Percentiles rank a stretch among this genome's conserved stretches.
phyloP scores from a whole-genome alignment of 2,329 filamentous ascomycete species.

The Verruconis gallopava region DNA sequence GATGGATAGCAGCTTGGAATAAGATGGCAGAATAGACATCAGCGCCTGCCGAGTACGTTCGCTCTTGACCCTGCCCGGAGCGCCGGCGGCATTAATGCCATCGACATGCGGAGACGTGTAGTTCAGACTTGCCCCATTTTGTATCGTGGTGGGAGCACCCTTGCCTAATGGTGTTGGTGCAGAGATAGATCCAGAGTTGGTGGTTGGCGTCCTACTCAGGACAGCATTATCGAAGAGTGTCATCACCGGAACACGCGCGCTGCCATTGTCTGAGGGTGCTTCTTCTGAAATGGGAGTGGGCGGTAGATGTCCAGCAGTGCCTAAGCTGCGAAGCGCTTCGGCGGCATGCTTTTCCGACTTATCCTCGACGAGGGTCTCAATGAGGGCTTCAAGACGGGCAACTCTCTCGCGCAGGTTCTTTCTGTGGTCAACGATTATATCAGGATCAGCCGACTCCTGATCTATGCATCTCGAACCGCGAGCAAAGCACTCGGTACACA shows the following conservation, averaged over 20 bases:
- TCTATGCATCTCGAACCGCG: slow-evolving; percentile 33
- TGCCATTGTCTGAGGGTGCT: neutral
- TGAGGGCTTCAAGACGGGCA: slow-evolving; percentile 27
- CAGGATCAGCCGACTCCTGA: slow-evolving; percentile 30
- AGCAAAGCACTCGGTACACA: slow-evolving; percentile 33
- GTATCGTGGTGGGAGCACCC: slow-evolving; percentile 14
- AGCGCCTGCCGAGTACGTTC: slow-evolving; percentile 24
- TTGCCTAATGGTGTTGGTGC: neutral
- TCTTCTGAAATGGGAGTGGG: slow-evolving; percentile 9
- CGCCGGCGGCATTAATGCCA: slow-evolving; percentile 17
- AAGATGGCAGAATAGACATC: slow-evolving; percentile 22
- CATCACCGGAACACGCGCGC: slow-evolving; percentile 21
- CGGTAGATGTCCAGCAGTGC: slow-evolving; percentile 2
- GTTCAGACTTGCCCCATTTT: slow-evolving; percentile 15
- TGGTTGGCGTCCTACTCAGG: slow-evolving; percentile 3
- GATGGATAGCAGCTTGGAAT: slow-evolving; percentile 18
- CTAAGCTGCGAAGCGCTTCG: slow-evolving; percentile 9
- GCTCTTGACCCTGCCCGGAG: slow-evolving; percentile 19
- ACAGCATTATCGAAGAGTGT: slow-evolving; percentile 24
- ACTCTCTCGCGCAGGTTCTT: slow-evolving; percentile 31
- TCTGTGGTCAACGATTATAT: slow-evolving; percentile 27
- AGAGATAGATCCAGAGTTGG: slow-evolving; percentile 1
- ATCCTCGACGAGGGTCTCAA: slow-evolving; percentile 24
- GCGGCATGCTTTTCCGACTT: slow-evolving; percentile 6
- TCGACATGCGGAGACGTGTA: slow-evolving; percentile 19